Base-by-base conservation (phyloP, 139 green algal species). In the Chlamydomonas applanata region DNA sequence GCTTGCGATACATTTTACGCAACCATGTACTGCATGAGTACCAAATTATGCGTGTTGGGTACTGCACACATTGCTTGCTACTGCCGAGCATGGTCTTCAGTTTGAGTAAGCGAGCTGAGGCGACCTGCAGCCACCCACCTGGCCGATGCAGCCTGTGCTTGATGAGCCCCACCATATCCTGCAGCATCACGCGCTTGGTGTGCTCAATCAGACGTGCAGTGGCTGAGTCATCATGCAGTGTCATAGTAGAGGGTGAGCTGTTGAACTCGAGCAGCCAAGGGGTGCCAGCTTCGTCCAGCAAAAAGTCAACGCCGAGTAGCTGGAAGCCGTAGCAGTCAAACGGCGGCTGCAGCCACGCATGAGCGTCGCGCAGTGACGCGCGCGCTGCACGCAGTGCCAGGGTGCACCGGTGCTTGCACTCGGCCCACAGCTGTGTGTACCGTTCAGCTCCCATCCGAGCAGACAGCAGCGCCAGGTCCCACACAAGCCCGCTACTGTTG, bases 231-330 rank as follows among this genome's bases (percentile, higher is more conserved):
- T 57, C 64, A 67, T 86, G 81, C 56, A 79, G 62, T 25, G 81
- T 78, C 83, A 89, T 89, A 33, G 85, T 87, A 2, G 73, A 83
- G 0, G 85, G 85, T 5, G 82, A 60, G 73, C 77, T 85, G 77
- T 90, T 90, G 52, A 88, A 72, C 78, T 90, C 85, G 19, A 90
- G 80, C 62, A 90, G 73, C 85, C 85, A 90, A 0, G 82, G 82
- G 33, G 13, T 40, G 57, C 83, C 25, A 2, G 53, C n/a, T 0
- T 81, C 72, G 36, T 88, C 85, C 46, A 90, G 19, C 33, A 90
- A 32, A 57, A 80, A 87, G 67, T 90, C 85, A 24, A 79, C 49
- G 2, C 85, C 85, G 35, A 90, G 24, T 60, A 88, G 69, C 68
- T 90, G 85, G 40, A 87, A 87, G 17, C 85, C 85, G 63, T 90